These are phyloP conservation scores for Stachybotrys echinatus DNA, from an alignment of 2,329 filamentous ascomycete species.

Conservation along the genomic window DNA sequence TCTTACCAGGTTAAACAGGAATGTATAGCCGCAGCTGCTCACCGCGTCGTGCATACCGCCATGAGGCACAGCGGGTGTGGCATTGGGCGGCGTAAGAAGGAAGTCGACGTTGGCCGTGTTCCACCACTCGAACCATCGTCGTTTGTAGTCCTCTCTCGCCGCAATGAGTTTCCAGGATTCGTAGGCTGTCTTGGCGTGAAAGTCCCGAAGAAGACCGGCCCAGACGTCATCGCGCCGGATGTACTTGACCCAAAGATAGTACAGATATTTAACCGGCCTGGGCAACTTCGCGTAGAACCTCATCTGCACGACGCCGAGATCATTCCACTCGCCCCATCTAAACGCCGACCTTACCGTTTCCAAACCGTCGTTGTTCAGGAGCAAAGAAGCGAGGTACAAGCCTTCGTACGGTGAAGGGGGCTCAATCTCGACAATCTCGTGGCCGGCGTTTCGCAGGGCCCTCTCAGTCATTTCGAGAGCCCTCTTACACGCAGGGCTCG, in stretches of 20 bases:
- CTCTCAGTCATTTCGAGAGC: slow-evolving; percentile 66
- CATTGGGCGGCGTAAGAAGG: slow-evolving; percentile 79
- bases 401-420: slow-evolving; percentile 70
- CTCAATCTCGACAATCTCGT: slow-evolving; percentile 61
- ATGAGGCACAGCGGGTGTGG: slow-evolving; percentile 83
- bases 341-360: slow-evolving; percentile 74
- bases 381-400: slow-evolving; percentile 68
- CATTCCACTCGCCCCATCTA: slow-evolving; percentile 71
- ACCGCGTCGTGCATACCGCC: slow-evolving; percentile 81
- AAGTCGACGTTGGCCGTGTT: slow-evolving; percentile 67
- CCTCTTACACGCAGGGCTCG: slow-evolving; percentile 75
- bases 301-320: slow-evolving; percentile 72
- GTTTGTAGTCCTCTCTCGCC: slow-evolving; percentile 71
- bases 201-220: slow-evolving; percentile 70
- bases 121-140: slow-evolving; percentile 83
- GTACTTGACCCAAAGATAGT: slow-evolving; percentile 87
- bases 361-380: slow-evolving; percentile 82
- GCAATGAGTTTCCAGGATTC: slow-evolving; percentile 81
- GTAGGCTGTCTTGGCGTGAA: slow-evolving; percentile 66
- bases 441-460: slow-evolving; percentile 66
- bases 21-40: slow-evolving; percentile 86
- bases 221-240: slow-evolving; percentile 69
- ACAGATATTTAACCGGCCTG: slow-evolving; percentile 71
- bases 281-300: slow-evolving; percentile 68
- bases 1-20: slow-evolving; percentile 80